Conservation (phyloP, 2,329 filamentous ascomycete genomes). For the Hypoxylon sp. region DNA sequence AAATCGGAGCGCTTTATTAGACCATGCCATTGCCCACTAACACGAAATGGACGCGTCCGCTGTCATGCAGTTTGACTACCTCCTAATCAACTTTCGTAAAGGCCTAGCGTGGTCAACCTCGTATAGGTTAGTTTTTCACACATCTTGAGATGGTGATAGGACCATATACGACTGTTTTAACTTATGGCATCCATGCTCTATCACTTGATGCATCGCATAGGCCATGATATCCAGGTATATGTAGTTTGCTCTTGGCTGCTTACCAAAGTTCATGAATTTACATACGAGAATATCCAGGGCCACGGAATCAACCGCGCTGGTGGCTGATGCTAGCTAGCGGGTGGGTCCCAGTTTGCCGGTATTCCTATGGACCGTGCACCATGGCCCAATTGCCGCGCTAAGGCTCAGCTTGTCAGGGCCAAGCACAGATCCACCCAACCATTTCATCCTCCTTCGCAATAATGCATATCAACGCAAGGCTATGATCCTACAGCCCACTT, state of each 20-base stretch:
- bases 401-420: slow-evolving; percentile 5
- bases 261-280: background rate
- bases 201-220: background rate
- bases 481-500: slow-evolving; percentile 21
- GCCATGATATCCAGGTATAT: background rate
- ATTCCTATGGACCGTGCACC: background rate
- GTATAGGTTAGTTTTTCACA: background rate
- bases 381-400: background rate
- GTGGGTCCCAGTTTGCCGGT: background rate
- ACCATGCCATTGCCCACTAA: background rate
- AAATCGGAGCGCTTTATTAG: background rate
- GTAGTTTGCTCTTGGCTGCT: background rate
- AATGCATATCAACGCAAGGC: slow-evolving; percentile 22
- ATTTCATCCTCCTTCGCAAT: slow-evolving; percentile 1
- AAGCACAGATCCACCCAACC: slow-evolving; percentile 1
- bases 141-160: background rate
- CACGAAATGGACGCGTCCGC: background rate
- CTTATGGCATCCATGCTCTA: background rate
- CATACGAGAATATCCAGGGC: no score
- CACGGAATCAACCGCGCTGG: background rate
- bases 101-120: background rate
- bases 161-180: background rate
- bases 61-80: background rate
- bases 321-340: slow-evolving; percentile 8
- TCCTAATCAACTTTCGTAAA: background rate